phyloP scores from a whole-genome alignment of 441 rosid genomes.

The Croton laevigatus region DNA sequence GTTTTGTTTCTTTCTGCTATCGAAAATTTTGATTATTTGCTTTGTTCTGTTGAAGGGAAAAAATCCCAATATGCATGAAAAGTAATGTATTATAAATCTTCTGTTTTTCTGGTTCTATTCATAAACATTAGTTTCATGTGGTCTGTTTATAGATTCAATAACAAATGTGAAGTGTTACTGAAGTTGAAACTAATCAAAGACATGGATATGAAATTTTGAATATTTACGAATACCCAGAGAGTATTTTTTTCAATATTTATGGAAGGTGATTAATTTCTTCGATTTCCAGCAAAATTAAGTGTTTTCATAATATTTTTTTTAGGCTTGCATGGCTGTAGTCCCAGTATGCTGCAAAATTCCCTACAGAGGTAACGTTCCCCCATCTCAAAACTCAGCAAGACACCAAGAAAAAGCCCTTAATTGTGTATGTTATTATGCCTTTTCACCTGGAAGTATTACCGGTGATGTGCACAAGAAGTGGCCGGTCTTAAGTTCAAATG shows the following conservation, averaged over 20 bases:
- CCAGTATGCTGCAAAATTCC: slow-evolving; percentile 46
- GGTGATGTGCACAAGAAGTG: slow-evolving; percentile 16
- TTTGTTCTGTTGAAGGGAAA: background rate
- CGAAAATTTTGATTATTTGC: background rate
- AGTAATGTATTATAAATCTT: background rate
- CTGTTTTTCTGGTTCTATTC: background rate
- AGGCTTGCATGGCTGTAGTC: slow-evolving; percentile 52
- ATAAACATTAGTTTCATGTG: background rate
- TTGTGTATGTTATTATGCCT: slow-evolving; percentile 18
- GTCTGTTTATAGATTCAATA: no score
- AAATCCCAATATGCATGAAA: background rate
- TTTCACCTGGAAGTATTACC: slow-evolving; percentile 20
- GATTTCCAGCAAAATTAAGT: background rate
- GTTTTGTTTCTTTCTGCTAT: background rate
- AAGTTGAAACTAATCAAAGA: background rate
- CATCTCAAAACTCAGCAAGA: slow-evolving; percentile 20
- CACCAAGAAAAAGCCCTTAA: slow-evolving; percentile 22
- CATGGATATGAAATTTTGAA: background rate
- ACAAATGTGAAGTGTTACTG: no score
- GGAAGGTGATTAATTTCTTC: background rate
- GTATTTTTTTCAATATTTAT: background rate
- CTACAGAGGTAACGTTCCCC: slow-evolving; percentile 30
- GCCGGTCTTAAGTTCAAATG: slow-evolving; percentile 18
- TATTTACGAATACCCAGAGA: background rate
- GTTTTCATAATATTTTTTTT: slow-evolving; percentile 2